Evolutionary conservation across 1,139 yeast species (phyloP).

Genomic region (Pichia sp.): DNA sequence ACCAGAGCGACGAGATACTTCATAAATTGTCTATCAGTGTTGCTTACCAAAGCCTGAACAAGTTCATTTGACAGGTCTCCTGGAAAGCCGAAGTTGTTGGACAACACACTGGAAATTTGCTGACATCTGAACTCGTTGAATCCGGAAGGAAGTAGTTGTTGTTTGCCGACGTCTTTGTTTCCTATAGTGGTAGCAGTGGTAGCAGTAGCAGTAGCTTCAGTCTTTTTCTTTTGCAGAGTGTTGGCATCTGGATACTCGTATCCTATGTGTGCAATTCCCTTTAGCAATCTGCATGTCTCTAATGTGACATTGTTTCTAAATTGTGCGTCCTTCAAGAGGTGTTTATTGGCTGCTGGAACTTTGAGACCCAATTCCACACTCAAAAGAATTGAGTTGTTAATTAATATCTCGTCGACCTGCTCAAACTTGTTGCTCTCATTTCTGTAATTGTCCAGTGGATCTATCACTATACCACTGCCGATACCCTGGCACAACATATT

Average conservation of each 20-base stretch:
- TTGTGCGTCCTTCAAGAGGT: constrained; percentile 74
- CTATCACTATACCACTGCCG: constrained; percentile 65
- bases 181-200: constrained; percentile 19
- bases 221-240: constrained; percentile 20
- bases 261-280: constrained; percentile 47
- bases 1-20: constrained; percentile 61
- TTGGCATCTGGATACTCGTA: constrained; percentile 30
- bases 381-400: constrained; percentile 63
- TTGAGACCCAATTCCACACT: constrained; percentile 79
- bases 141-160: constrained; percentile 10
- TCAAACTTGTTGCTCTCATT: constrained; percentile 35
- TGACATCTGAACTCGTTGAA: constrained; percentile 29
- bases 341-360: constrained; percentile 37
- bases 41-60: constrained; percentile 49
- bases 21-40: constrained; percentile 57
- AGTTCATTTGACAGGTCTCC: constrained; percentile 52
- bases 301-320: constrained; percentile 60
- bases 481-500: constrained; percentile 61
- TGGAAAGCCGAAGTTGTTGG: constrained; percentile 54
- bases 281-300: constrained; percentile 70
- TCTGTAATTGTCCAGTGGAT: constrained; percentile 41
- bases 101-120: constrained; percentile 35
- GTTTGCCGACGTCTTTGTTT: constrained; percentile 24
- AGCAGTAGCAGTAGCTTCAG: constrained; percentile 23
- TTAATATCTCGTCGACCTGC: constrained; percentile 54